Conservation (phyloP, 768 basidiomycete species). For the Russula compacta region DNA sequence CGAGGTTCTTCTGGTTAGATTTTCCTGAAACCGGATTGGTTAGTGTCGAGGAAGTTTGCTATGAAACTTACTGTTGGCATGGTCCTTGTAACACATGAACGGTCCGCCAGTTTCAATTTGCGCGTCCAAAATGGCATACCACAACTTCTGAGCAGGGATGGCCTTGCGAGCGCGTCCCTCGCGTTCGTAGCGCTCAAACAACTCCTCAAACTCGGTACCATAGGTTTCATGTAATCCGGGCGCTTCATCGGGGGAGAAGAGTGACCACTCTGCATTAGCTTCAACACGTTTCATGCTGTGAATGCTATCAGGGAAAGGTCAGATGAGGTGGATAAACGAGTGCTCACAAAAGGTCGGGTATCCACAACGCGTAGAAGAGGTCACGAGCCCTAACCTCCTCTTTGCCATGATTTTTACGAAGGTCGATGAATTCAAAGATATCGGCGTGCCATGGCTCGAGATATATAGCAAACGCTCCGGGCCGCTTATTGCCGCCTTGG, state of each 20-base stretch:
- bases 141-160: slow-evolving; percentile 92
- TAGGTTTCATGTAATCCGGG: slow-evolving; percentile 83
- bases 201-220: slow-evolving; percentile 79
- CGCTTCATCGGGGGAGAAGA: slow-evolving; percentile 98
- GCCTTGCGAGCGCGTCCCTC: slow-evolving; percentile 81
- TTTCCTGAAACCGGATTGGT: slow-evolving; percentile 48
- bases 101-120: slow-evolving; percentile 99
- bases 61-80: slow-evolving; percentile 66
- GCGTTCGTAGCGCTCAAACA: slow-evolving; percentile 81
- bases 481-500: slow-evolving; percentile 98
- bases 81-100: slow-evolving; percentile 98
- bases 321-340: neutral
- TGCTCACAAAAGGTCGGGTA: slow-evolving; percentile 87
- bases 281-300: slow-evolving; percentile 95
- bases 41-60: neutral
- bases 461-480: slow-evolving; percentile 97
- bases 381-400: slow-evolving; percentile 95
- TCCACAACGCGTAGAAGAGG: slow-evolving; percentile 97
- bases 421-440: slow-evolving; percentile 93
- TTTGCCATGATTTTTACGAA: slow-evolving; percentile 98
- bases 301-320: neutral
- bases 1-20: slow-evolving; percentile 97
- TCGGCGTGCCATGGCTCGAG: slow-evolving; percentile 99
- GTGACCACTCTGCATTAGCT: slow-evolving; percentile 78
- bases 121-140: slow-evolving; percentile 94